These are phyloP conservation scores for Phytophthora meadii DNA, from an alignment of 352 stramenopile genomes.

Conservation along the genomic window DNA sequence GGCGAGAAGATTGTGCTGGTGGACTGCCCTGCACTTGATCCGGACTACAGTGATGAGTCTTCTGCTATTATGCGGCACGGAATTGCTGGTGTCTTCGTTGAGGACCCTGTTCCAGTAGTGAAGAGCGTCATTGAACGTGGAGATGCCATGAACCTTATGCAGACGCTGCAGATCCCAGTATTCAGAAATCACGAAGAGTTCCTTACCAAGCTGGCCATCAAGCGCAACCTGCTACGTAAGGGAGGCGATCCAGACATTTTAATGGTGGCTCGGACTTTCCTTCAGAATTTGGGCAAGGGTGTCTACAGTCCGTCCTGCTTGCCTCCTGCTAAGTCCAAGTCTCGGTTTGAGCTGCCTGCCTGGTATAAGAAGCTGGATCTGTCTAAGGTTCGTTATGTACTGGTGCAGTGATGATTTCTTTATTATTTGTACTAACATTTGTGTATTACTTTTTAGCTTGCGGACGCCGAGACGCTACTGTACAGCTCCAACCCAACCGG, in stretches of 20 bases:
- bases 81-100: conserved; percentile 93
- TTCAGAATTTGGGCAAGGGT: conserved; percentile 76
- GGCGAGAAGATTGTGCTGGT: conserved; percentile 97
- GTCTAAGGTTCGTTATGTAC: conserved; percentile 45
- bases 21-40: conserved; percentile 97
- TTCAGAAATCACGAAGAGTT: conserved; percentile 96
- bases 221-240: conserved; percentile 95
- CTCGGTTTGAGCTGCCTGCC: conserved; percentile 74
- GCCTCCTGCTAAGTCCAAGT: conserved; percentile 83
- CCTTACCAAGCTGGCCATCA: conserved; percentile 94
- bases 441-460: conserved; percentile 39
- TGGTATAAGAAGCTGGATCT: conserved; percentile 73
- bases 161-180: conserved; percentile 94
- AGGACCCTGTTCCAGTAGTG: conserved; percentile 95
- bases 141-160: conserved; percentile 94
- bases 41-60: conserved; percentile 91
- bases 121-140: conserved; percentile 91
- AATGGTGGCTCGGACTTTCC: conserved; percentile 90
- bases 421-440: conserved; percentile 24
- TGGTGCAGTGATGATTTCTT: background rate
- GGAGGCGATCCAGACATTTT: conserved; percentile 97
- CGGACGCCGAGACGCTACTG: conserved; percentile 57
- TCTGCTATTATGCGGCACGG: conserved; percentile 94
- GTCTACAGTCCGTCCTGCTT: conserved; percentile 65
- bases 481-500: conserved; percentile 67